Base-by-base conservation (phyloP, 148 eudicot species). In the Rhododendron kiyosumense region DNA sequence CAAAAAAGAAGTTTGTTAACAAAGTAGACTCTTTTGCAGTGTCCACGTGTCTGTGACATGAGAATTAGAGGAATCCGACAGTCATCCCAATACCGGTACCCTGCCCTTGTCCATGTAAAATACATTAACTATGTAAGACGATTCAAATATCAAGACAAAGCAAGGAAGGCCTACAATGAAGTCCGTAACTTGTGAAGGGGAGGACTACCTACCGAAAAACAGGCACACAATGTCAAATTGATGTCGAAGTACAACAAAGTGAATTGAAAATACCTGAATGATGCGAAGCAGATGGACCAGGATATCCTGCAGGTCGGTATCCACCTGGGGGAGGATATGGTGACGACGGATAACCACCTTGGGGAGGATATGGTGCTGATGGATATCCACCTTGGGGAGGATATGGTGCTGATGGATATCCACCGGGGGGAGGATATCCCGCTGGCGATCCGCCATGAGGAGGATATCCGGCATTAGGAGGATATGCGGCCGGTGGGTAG, bases 241-340 rank as follows among this genome's bases (percentile, higher is more conserved):
- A 46, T 5, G 49, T 34, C 59, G n/a, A 51, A 32, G 7, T 30
- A 8, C 11, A 43, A 5, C 63, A 7, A 45, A 73, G 79, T 20
- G 48, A 18, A 59, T 9, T 20, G 74, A 88, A 63, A 61, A n/a
- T 84, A 93, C 95, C 93, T 85, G 93, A 84, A 86, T 90, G 89
- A 92, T 88, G 85, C 8, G 91, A 82, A 65, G 90, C 88, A 7
- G 95, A 86, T 78, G 88, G 91, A 82, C 88, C 86, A 61, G 91
- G 90, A 85, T 92, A 92, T 24, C 89, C 92, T 43, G 91, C 87
- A 18, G 92, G 91, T 12, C 93, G 92, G 73, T 93, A 93, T 57
- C 89, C 90, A 18, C 88, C 92, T 49, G 83, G 81, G 79, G 89
- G 87, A 41, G 94, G 92, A 81, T 91, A 90, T 0, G 81, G 84